phyloP scores from a whole-genome alignment of 2,329 filamentous ascomycete species.

The Aureobasidium sp. region DNA sequence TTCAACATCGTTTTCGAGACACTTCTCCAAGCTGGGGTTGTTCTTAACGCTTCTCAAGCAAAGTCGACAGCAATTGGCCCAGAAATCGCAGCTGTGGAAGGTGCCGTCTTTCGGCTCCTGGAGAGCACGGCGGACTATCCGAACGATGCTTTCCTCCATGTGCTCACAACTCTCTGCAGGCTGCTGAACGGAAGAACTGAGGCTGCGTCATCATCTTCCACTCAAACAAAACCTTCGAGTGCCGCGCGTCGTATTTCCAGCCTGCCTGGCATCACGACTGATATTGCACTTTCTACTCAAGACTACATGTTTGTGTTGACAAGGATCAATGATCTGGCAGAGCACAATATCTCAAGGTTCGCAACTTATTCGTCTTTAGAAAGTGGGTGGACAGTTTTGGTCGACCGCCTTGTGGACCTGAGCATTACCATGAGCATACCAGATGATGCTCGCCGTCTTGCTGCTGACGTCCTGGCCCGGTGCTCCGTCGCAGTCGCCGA shows the following conservation, averaged over 20 bases:
- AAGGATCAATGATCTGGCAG: constrained; percentile 38
- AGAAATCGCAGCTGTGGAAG: constrained; percentile 82
- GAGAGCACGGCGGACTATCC: constrained; percentile 91
- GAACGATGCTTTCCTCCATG: constrained; percentile 67
- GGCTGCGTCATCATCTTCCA: constrained; percentile 13
- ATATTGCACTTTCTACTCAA: constrained; percentile 28
- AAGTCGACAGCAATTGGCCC: constrained; percentile 43
- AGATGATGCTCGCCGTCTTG: constrained; percentile 39
- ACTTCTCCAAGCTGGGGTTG: constrained; percentile 83
- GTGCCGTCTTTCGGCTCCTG: constrained; percentile 74
- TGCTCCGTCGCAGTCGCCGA: constrained; percentile 39
- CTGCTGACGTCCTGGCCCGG: constrained; percentile 41
- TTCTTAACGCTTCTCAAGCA: constrained; percentile 48
- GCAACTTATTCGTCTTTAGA: constrained; percentile 55
- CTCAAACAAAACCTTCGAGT: constrained; percentile 18
- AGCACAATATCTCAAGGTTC: constrained; percentile 49
- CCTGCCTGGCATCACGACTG: constrained; percentile 33
- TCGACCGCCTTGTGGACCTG: constrained; percentile 43
- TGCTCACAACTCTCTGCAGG: constrained; percentile 66
- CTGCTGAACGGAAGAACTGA: constrained; percentile 42
- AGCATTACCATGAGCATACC: constrained; percentile 31
- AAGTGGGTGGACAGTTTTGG: constrained; percentile 69
- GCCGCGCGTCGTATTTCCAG: constrained; percentile 30
- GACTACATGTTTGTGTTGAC: constrained; percentile 41
- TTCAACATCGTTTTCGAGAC: constrained; percentile 92